Conservation (phyloP, 768 basidiomycete species). For the Trametes meyenii region DNA sequence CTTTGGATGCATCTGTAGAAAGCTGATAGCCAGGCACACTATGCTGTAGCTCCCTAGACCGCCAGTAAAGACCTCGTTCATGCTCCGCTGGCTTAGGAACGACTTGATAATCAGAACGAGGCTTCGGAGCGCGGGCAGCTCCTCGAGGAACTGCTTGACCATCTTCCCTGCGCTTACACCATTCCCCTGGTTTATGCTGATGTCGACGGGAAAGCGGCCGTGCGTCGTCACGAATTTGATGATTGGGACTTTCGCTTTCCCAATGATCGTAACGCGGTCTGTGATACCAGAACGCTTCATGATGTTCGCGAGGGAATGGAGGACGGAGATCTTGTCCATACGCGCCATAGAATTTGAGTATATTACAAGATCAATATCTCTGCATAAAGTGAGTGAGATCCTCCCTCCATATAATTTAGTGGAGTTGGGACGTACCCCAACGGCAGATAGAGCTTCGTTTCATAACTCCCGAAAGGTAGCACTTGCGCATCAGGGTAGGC, state of each 20-base stretch:
- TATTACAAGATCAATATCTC: constrained; percentile 95
- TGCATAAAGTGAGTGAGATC: constrained; percentile 34
- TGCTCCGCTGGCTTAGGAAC: constrained; percentile 83
- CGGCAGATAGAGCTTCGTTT: constrained; percentile 93
- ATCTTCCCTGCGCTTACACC: constrained; percentile 80
- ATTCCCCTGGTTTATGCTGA: constrained; percentile 90
- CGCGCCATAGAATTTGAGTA: constrained; percentile 76
- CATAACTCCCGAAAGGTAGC: constrained; percentile 88
- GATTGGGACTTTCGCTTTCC: constrained; percentile 94
- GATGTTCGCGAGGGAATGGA: constrained; percentile 77
- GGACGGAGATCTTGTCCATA: constrained; percentile 65
- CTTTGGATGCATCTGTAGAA: constrained; percentile 97
- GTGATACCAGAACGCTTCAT: constrained; percentile 78
- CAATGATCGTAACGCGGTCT: constrained; percentile 81
- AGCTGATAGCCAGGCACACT: constrained; percentile 90
- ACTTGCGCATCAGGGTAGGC: constrained; percentile 81
- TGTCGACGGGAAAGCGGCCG: constrained; percentile 87
- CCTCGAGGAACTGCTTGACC: constrained; percentile 75
- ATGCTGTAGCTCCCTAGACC: constrained; percentile 94
- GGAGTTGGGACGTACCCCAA: constrained; percentile 64
- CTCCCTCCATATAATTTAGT: background rate
- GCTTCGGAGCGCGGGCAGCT: constrained; percentile 77
- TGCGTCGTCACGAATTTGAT: constrained; percentile 89
- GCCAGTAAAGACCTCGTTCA: constrained; percentile 99
- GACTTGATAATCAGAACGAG: constrained; percentile 90